Conservation (phyloP, 106 monocot genomes). For the Allium sativum region DNA sequence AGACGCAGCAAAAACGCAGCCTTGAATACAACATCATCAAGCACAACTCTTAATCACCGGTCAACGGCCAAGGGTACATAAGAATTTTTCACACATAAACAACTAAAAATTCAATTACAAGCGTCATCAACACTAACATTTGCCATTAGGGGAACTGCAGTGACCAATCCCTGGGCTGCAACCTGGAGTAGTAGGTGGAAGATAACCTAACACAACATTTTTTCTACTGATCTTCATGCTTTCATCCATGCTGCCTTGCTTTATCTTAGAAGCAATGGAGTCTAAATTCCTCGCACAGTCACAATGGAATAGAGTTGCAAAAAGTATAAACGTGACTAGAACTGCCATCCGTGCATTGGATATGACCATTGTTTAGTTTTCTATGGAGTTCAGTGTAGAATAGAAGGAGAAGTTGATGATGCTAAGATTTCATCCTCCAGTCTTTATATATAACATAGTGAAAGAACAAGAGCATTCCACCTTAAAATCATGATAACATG, state of each 20-base stretch:
- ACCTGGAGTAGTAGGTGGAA: conserved; percentile 2
- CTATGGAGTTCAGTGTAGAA: too few species aligned
- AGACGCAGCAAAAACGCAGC: too few species aligned
- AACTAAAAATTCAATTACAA: too few species aligned
- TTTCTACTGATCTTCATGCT: background rate
- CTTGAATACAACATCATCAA: too few species aligned
- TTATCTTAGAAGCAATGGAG: background rate
- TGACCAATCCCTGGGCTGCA: conserved; percentile 1
- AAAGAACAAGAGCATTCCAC: background rate
- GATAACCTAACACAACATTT: background rate
- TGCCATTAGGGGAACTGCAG: background rate
- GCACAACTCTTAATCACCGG: too few species aligned
- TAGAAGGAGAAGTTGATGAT: too few species aligned
- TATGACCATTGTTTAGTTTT: background rate
- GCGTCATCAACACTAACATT: too few species aligned
- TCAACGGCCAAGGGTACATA: too few species aligned
- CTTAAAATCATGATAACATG: background rate
- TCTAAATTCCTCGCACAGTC: conserved; percentile 1
- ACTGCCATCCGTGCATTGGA: background rate
- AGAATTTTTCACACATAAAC: too few species aligned
- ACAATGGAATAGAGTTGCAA: background rate
- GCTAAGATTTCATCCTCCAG: background rate
- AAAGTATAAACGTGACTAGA: background rate
- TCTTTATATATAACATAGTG: background rate
- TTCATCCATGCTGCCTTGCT: too few species aligned